phyloP scores from a whole-genome alignment of 805 yeast genomes.

The Nakazawaea molendinolei region DNA sequence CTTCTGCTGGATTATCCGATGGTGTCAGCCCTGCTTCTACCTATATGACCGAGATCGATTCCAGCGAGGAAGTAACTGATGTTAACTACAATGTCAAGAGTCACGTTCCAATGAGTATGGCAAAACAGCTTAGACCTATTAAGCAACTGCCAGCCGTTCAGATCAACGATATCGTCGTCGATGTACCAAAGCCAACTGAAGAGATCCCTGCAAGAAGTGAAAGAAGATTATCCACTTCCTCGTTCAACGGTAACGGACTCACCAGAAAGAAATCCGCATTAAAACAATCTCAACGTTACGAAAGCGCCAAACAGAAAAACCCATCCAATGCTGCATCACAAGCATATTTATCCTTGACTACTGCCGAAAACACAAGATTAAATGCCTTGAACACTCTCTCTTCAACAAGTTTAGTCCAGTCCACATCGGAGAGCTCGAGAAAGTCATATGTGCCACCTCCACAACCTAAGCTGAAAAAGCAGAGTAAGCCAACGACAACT shows the following conservation, averaged over 20 bases:
- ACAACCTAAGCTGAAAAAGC: neutral
- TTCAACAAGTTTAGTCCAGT: conserved; percentile 23
- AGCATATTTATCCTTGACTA: conserved; percentile 62
- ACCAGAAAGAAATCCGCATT: conserved; percentile 39
- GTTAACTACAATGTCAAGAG: conserved; percentile 2
- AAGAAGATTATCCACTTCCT: conserved; percentile 18
- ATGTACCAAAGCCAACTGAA: no score
- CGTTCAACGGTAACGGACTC: conserved; percentile 18
- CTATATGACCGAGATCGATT: conserved; percentile 19
- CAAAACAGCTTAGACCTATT: conserved; percentile 39
- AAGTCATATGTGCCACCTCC: conserved; percentile 2
- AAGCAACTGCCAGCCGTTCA: conserved; percentile 20
- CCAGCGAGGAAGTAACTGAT: conserved; percentile 16
- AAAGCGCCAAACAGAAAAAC: conserved; percentile 2
- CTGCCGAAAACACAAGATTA: conserved; percentile 73
- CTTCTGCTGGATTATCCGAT: conserved; percentile 20
- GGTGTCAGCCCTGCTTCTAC: conserved; percentile 21
- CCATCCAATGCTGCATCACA: conserved; percentile 42
- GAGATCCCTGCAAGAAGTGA: conserved; percentile 29
- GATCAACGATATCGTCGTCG: conserved; percentile 15
- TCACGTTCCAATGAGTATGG: conserved; percentile 33
- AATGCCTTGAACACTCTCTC: conserved; percentile 52
- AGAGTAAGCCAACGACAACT: conserved; percentile 7
- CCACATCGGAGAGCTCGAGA: conserved; percentile 13
- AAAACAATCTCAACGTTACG: conserved; percentile 22